Base-by-base conservation (phyloP, 306 rosid species). In the Oemleria cerasiformis region DNA sequence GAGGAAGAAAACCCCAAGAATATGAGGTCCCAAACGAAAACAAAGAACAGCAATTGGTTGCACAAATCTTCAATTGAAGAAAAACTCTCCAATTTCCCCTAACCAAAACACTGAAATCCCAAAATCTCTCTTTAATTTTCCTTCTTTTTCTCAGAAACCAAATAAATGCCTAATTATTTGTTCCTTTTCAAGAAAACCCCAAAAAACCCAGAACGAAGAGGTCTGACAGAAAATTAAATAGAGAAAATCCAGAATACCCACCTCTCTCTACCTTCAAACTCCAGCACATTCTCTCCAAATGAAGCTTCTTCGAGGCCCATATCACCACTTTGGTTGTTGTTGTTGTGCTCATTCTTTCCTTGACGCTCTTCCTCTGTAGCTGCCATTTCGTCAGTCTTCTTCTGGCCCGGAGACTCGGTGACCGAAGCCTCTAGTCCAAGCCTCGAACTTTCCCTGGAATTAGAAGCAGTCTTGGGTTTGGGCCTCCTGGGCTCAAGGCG, bases 231-330 rank as follows among this genome's bases (percentile, higher is more conserved):
- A 38, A 42, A 19, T 47, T 10, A 9, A 58, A 49, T 0, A 49
- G 16, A 54, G 53, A 48, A 39, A 40, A 74, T 40, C 45, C 63
- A 17, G 49, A 77, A 78, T 8, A 80, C 92, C 77, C 84, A 94
- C 99, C 99, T 94, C 40, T 85, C 92, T 91, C 97, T 86, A 71
- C 87, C 90, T 82, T 91, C 99, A 68, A 82, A 79, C 68, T 89
- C 97, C 91, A 82, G 76, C 65, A 79, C 85, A 82, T 94, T 94
- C 48, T 91, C 99, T n/a, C 96, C 99, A 34, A 84, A 91, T 1
- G 90, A 88, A 68, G 90, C 92, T 78, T 94, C 96, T 72, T 82
- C 84, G 16, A 16, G 73, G 13, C 80, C 86, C 54, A 76, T 77
- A 42, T 85, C 92, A 25, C 67, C 77, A 73, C 66, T 75, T 15